Percentiles rank a stretch among this genome's conserved stretches.
Conservation (phyloP, 1,284 basidiomycete genomes). For the Trametes hirsuta region DNA sequence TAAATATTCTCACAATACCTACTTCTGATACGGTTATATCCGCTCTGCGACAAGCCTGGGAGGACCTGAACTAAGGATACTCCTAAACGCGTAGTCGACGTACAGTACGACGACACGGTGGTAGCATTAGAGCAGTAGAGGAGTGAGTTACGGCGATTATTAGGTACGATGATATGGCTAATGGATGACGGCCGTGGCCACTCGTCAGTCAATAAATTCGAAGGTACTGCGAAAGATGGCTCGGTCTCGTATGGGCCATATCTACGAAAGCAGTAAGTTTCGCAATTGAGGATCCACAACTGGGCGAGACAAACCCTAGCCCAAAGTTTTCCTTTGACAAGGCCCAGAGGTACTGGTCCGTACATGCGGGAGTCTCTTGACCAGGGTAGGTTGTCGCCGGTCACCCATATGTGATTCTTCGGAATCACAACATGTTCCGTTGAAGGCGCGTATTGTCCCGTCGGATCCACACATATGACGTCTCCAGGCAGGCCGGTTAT, state of each 20-base stretch:
- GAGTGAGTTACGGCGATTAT: too few species aligned
- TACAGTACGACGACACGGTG: too few species aligned
- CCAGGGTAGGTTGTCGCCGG: slow-evolving; percentile 85
- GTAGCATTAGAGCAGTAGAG: too few species aligned
- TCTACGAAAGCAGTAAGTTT: slow-evolving; percentile 8
- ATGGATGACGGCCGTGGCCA: too few species aligned
- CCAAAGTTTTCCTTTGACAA: slow-evolving; percentile 78
- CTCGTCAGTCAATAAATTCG: slow-evolving; percentile 27
- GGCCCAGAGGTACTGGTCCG: slow-evolving; percentile 87
- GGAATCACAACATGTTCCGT: slow-evolving; percentile 78
- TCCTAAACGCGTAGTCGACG: too few species aligned
- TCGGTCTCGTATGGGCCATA: slow-evolving; percentile 24
- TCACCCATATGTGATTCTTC: slow-evolving; percentile 89
- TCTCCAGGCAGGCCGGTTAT: slow-evolving; percentile 92
- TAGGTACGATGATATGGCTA: too few species aligned
- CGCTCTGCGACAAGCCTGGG: too few species aligned
- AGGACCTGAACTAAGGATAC: too few species aligned
- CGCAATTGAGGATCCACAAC: background rate
- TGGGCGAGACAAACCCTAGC: slow-evolving; percentile 66
- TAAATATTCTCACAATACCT: too few species aligned
- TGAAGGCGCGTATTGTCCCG: slow-evolving; percentile 59
- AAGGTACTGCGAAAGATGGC: slow-evolving; percentile 31
- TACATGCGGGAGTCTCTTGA: slow-evolving; percentile 90
- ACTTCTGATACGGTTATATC: too few species aligned
- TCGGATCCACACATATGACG: slow-evolving; percentile 85